These are phyloP conservation scores for Hordeum vulgare DNA, from an alignment of 176 grass and related monocot species.

Conservation along the genomic window DNA sequence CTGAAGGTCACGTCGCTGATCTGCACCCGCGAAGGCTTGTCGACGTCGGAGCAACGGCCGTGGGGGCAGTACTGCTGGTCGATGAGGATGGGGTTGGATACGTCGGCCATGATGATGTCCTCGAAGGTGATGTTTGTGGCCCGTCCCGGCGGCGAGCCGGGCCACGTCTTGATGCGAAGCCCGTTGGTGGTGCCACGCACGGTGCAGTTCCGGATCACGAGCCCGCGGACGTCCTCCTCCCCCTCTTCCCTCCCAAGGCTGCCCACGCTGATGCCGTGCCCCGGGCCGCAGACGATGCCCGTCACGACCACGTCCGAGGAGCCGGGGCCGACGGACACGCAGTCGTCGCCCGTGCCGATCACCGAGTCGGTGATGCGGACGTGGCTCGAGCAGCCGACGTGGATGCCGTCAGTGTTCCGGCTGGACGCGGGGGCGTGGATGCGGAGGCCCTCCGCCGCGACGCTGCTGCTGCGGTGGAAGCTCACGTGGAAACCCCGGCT, in stretches of 20 bases:
- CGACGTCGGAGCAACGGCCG: conserved; percentile 10
- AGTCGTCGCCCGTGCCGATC: conserved; percentile 68
- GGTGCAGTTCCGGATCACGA: conserved; percentile 30
- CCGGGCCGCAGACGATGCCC: conserved; percentile 47
- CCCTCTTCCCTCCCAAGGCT: conserved; percentile 37
- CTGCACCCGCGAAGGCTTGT: conserved; percentile 35
- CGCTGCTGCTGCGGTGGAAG: conserved; percentile 16
- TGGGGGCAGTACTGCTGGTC: conserved; percentile 66
- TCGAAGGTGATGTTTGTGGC: conserved; percentile 59
- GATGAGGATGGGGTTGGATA: conserved; percentile 68
- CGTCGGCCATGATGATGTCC: conserved; percentile 38
- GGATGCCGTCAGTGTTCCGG: conserved; percentile 72
- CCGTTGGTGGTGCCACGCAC: conserved; percentile 42
- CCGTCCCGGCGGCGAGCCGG: conserved; percentile 28
- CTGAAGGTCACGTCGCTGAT: conserved; percentile 40
- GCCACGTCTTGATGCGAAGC: conserved; percentile 76
- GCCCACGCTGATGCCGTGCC: conserved; percentile 67
- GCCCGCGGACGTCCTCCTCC: conserved; percentile 26
- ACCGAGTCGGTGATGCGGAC: conserved; percentile 18
- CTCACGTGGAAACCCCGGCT: conserved; percentile 47
- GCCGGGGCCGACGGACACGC: conserved; percentile 48
- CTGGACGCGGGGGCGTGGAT: conserved; percentile 36
- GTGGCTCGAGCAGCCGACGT: conserved; percentile 33
- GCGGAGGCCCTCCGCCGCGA: conserved; percentile 6
- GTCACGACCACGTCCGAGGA: conserved; percentile 21